phyloP scores from a whole-genome alignment of 305 asterid genomes.

The Fraxinus velutina region DNA sequence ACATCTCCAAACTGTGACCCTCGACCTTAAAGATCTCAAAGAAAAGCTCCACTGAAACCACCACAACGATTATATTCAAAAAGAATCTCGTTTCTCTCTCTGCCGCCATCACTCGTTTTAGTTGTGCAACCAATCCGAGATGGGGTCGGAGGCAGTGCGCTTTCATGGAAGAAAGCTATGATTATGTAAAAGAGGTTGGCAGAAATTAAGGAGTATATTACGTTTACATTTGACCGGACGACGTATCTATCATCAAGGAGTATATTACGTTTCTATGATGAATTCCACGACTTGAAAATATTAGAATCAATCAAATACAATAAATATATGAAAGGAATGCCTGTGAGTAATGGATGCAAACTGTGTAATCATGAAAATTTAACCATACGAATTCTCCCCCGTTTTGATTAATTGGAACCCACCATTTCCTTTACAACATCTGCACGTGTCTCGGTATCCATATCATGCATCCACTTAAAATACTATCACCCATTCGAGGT shows the following conservation, averaged over 20 bases:
- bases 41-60: slow-evolving; percentile 55
- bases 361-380: not conserved
- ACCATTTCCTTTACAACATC: not conserved
- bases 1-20: slow-evolving; percentile 48
- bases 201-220: not conserved
- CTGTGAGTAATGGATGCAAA: not conserved
- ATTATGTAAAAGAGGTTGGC: not conserved
- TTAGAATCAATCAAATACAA: not conserved
- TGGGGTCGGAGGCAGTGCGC: slow-evolving; percentile 6
- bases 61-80: slow-evolving; percentile 20
- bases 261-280: not conserved
- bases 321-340: not conserved
- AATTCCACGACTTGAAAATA: not conserved
- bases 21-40: slow-evolving; percentile 69
- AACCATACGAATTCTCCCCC: not conserved
- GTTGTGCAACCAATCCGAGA: not conserved
- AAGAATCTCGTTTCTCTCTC: not conserved
- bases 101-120: slow-evolving; percentile 7
- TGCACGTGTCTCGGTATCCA: not conserved
- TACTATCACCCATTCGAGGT: too few species aligned
- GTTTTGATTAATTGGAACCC: not conserved
- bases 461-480: not conserved
- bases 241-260: too few species aligned
- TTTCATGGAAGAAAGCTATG: not conserved
- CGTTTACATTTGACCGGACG: not conserved